Base-by-base conservation (phyloP, 2,329 filamentous ascomycete genomes). In the Arthrobotrys sinensis region DNA sequence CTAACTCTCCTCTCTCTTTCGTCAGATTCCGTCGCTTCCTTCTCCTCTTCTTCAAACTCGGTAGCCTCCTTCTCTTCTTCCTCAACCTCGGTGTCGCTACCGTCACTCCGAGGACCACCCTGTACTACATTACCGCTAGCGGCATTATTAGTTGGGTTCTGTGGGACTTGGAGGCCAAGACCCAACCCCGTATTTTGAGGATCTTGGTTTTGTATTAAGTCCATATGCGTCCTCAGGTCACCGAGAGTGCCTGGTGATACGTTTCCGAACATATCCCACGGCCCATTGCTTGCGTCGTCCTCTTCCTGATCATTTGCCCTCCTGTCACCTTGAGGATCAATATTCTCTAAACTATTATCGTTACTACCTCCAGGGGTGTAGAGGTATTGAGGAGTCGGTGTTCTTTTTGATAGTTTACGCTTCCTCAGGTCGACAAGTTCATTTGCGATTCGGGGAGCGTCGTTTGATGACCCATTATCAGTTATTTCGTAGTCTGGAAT, bases 121-220 rank as follows among this genome's bases (percentile, higher is more conserved):
- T 38, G 52, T 10, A 32, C 12, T 11, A 7, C 34, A 38, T 34
- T 34, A 11, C 52, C 28, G 3, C 28, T 28, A 19, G 4, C 28
- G 16, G n/a, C 14, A 19, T 55, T 38, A 57, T 38, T 5, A 21
- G 11, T 32, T 2, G 52, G 52, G 5, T 12, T 12, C 36, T 8
- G 52, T 19, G 32, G 32, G 16, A 38, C n/a, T 7, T 16, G 14
- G 7, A 57, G 52, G 1, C 52, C 52, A 11, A 57, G n/a, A 4
- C 52, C 52, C 12, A 57, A n/a, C 4, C 52, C 52, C 32, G 32
- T 21, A 57, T 57, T 57, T 21, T 57, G 52, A 38, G 52, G 52
- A 19, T 32, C 8, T 1, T n/a, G 52, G 32, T 57, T 38, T n/a
- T 28, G 34, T 0, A 43, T 4, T 24, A 60, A 16, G 10, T 60